Percentiles rank a stretch among this genome's conserved stretches.
Evolutionary conservation across 768 basidiomycete species (phyloP).

Genomic region (Lactarius hatsudake): DNA sequence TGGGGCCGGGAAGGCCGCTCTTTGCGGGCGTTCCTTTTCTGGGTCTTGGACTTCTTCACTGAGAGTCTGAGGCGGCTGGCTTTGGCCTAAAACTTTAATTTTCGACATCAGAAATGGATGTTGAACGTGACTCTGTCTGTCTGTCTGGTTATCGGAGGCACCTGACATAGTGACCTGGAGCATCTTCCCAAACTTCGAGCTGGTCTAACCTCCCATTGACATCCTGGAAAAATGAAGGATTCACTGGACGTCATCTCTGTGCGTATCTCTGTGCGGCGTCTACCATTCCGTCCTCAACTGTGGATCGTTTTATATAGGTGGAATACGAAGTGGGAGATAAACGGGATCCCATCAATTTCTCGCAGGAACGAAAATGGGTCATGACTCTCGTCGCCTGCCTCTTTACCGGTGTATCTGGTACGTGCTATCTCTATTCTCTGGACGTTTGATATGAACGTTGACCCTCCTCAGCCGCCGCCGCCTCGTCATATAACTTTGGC

Average conservation of each 20-base stretch:
- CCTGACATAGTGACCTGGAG: background rate
- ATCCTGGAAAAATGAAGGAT: background rate
- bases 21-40: background rate
- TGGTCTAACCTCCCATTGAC: background rate
- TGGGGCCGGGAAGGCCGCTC: background rate
- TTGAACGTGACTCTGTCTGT: background rate
- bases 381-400: conserved; percentile 48
- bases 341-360: conserved; percentile 36
- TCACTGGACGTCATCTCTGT: background rate
- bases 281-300: too few relatives aligned
- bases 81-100: background rate
- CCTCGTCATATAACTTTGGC: conserved; percentile 55
- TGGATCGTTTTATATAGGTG: conserved; percentile 30
- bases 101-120: background rate
- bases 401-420: conserved; percentile 49
- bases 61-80: background rate
- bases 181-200: background rate
- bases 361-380: conserved; percentile 34
- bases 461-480: conserved; percentile 43
- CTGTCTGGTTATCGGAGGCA: too few relatives aligned
- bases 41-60: background rate
- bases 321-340: conserved; percentile 37
- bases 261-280: background rate
- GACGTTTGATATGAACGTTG: background rate
- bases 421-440: conserved; percentile 21